Conservation (phyloP, 2,329 filamentous ascomycete genomes). For the Pyricularia pennisetigena region DNA sequence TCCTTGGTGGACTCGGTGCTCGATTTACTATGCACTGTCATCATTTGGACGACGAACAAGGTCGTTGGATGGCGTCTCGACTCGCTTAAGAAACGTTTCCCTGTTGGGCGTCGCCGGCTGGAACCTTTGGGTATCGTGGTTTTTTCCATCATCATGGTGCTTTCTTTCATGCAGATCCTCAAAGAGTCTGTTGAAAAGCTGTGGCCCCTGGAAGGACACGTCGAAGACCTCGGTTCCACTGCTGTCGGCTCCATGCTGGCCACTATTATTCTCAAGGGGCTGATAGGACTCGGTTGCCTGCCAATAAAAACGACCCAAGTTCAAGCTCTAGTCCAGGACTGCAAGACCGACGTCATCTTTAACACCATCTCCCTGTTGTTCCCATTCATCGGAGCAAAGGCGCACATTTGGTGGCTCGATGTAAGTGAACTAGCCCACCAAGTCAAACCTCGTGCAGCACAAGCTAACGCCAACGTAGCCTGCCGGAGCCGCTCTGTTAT, state of each 20-base stretch:
- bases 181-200: slow-evolving; percentile 32
- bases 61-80: slow-evolving; percentile 37
- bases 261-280: neutral
- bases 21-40: slow-evolving; percentile 72
- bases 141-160: slow-evolving; percentile 81
- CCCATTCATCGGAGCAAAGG: neutral
- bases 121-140: slow-evolving; percentile 74
- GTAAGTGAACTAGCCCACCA: neutral
- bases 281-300: neutral
- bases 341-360: neutral
- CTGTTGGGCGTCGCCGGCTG: slow-evolving; percentile 64
- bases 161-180: slow-evolving; percentile 69
- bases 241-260: neutral
- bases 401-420: neutral
- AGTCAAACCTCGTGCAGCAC: neutral
- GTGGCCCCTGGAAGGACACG: neutral
- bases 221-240: neutral
- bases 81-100: slow-evolving; percentile 63
- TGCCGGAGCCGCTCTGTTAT: neutral
- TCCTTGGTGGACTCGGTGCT: slow-evolving; percentile 70
- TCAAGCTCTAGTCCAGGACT: neutral
- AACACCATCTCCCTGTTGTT: neutral
- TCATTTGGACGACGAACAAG: slow-evolving; percentile 69
- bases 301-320: neutral
- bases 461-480: neutral